Conservation (phyloP, 1,284 basidiomycete genomes). For the Pisolithus thermaeus region DNA sequence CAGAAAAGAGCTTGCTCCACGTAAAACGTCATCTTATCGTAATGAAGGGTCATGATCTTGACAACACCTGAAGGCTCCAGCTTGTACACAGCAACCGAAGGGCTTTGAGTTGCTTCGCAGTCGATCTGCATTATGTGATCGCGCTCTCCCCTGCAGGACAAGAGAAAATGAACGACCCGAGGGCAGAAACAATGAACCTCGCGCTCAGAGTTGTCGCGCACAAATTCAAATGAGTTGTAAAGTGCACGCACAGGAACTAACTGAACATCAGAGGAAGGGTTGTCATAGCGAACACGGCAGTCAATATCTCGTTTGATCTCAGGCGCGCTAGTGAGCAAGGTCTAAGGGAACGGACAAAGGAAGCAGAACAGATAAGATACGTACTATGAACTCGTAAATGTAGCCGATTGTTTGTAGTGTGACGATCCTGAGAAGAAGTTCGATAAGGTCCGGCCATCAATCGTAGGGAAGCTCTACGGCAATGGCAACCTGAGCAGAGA, state of each 20-base stretch:
- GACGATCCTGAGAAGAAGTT: constrained; percentile 80
- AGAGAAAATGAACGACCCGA: constrained; percentile 2
- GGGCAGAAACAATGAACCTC: constrained; percentile 53
- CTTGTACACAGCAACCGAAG: constrained; percentile 73
- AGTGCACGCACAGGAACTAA: constrained; percentile 89
- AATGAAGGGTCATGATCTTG: constrained; percentile 95
- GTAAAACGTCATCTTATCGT: constrained; percentile 98
- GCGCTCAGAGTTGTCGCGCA: constrained; percentile 67
- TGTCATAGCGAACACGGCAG: constrained; percentile 95
- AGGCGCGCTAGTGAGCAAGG: constrained; percentile 30
- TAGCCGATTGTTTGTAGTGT: constrained; percentile 44
- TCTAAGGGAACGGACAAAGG: constrained; percentile 11
- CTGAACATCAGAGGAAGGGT: constrained; percentile 38
- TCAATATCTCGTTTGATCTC: constrained; percentile 92
- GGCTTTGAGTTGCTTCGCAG: constrained; percentile 94
- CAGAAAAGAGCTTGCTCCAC: no score
- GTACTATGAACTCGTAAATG: constrained; percentile 89
- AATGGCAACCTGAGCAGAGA: constrained; percentile 90
- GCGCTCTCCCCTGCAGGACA: constrained; percentile 73
- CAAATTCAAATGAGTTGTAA: constrained; percentile 68
- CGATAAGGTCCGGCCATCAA: constrained; percentile 90
- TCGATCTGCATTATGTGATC: constrained; percentile 99
- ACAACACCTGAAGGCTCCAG: constrained; percentile 96
- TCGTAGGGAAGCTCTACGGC: constrained; percentile 87
- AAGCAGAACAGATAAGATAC: constrained; percentile 31